Evolutionary conservation across 2,329 filamentous ascomycete species (phyloP), one percentile per base, ranked within the genome.

Genomic region (Microcera coccophila): DNA sequence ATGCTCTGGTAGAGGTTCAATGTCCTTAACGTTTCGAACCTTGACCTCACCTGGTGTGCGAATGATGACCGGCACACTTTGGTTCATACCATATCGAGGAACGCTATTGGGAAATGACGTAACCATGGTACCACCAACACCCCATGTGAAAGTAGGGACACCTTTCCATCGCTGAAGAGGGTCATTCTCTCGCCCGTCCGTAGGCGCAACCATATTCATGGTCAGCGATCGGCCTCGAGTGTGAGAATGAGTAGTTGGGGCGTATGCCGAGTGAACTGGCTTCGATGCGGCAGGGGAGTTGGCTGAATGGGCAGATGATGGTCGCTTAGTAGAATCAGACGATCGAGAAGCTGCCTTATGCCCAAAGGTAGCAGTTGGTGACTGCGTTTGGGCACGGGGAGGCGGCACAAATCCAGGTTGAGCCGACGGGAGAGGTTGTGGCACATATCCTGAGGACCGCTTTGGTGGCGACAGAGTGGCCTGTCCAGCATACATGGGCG

Each of bases 111-210:
- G 93, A 58, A 97, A 96, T 33, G 84, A 88, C 1, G 86, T 90
- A 3, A 94, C 75, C 10, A 96, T 71, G 2, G 80, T 79, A 11
- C 93, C 93, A 16, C 90, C 90, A 37, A 94, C 82, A 3, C 89
- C 90, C 84, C 94, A 98, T 1, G 79, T 79, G 58, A 97, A 84
- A 11, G 95, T 77, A 0, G 94, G 93, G 11, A 81, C 78, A 3
- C 94, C 94, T 67, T 86, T 90, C 93, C 93, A 98, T 52, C 93
- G 78, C 62, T 95, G 78, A 5, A 98, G 71, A 2, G 84, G 81
- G 67, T 98, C 93, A 15, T 81, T 68, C 57, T 85, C 79, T 16
- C 78, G 76, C 2, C 82, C 82, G 61, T 85, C 81, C 2, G 75
- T 82, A 2, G 82, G 82, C 8, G 76, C 68, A 28, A 84, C 71